phyloP scores from a whole-genome alignment of 768 basidiomycete genomes.

The Coprinellus micaceus region DNA sequence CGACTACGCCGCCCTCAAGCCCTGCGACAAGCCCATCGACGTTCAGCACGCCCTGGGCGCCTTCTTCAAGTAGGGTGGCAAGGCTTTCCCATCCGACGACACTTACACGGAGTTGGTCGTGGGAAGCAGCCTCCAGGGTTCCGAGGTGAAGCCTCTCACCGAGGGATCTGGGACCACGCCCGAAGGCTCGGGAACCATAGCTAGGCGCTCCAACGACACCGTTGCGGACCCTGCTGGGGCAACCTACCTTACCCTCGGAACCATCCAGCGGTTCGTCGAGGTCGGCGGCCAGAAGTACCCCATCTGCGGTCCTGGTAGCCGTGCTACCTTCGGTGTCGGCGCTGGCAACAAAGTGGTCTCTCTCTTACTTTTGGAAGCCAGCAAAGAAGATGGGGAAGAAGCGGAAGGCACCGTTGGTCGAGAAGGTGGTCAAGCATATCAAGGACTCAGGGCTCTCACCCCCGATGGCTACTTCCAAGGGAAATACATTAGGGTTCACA shows the following conservation, averaged over 20 bases:
- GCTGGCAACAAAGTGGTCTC: not conserved
- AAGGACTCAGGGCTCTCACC: constrained; percentile 1
- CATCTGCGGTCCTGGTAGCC: constrained; percentile 10
- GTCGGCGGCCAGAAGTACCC: not conserved
- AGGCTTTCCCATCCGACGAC: not conserved
- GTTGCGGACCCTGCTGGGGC: not conserved
- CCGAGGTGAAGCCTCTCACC: no score
- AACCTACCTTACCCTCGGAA: constrained; percentile 1
- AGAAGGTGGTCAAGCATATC: constrained; percentile 1
- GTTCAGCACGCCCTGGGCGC: not conserved
- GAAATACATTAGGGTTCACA: constrained; percentile 1
- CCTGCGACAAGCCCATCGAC: not conserved
- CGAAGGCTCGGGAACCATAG: not conserved
- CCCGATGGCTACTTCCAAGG: not conserved
- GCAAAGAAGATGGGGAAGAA: not conserved
- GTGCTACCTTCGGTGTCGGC: constrained; percentile 4
- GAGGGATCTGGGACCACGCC: no score
- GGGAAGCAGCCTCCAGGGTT: no score
- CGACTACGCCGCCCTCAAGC: not conserved
- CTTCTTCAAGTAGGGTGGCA: not conserved
- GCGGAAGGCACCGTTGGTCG: no score
- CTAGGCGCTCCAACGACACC: not conserved
- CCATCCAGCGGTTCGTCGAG: constrained; percentile 2
- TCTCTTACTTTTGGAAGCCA: constrained; percentile 7
- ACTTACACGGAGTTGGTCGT: not conserved